Conservation (phyloP, 1,139 yeast genomes). For the Hyphopichia burtonii region DNA sequence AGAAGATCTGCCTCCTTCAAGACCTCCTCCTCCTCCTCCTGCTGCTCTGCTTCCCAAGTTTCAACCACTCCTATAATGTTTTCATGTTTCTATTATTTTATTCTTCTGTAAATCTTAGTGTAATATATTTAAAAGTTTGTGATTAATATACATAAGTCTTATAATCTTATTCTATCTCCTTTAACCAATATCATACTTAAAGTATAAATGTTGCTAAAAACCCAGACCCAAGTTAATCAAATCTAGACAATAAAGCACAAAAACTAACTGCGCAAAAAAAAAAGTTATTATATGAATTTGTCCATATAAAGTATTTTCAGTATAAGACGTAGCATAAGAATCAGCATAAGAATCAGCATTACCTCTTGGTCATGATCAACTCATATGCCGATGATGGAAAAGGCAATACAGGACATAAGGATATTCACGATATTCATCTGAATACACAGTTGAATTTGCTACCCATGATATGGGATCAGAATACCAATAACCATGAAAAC, state of each 20-base stretch:
- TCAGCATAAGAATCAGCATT: too few relatives aligned
- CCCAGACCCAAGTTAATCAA: neutral
- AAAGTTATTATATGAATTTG: too few relatives aligned
- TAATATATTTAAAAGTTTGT: too few relatives aligned
- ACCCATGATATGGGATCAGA: conserved; percentile 8
- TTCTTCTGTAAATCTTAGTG: too few relatives aligned
- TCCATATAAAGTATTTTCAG: too few relatives aligned
- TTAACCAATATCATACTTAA: too few relatives aligned
- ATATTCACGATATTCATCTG: conserved; percentile 9
- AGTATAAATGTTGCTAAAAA: neutral
- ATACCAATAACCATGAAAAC: neutral
- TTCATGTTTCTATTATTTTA: neutral
- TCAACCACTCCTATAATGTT: conserved; percentile 32
- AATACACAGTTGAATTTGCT: conserved; percentile 9
- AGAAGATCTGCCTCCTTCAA: conserved; percentile 20
- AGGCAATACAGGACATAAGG: conserved; percentile 4
- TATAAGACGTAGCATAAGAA: too few relatives aligned
- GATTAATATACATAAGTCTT: too few relatives aligned
- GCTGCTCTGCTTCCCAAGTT: conserved; percentile 34
- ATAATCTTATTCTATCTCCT: too few relatives aligned
- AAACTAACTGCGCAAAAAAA: too few relatives aligned
- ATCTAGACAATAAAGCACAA: too few relatives aligned
- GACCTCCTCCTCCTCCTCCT: conserved; percentile 16
- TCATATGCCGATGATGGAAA: neutral
- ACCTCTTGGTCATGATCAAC: neutral